A percentile compares a stretch with the other conserved stretches of the same genome.
These are phyloP conservation scores for Medicago arabica DNA, from an alignment of 306 rosid genomes.

Conservation along the genomic window DNA sequence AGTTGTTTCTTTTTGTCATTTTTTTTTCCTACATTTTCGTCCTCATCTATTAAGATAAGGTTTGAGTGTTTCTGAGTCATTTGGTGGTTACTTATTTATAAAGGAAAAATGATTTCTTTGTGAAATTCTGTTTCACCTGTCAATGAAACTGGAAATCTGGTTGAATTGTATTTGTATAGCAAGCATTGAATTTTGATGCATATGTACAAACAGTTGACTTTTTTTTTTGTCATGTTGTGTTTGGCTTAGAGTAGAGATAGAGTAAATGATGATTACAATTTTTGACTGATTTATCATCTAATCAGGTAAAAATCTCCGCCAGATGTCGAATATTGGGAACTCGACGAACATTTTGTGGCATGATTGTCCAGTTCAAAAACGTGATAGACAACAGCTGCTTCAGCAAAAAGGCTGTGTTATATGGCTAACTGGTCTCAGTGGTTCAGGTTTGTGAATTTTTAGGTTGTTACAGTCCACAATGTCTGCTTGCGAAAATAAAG, in stretches of 20 bases:
- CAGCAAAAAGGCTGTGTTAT: conserved; percentile 95
- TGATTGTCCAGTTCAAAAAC: conserved; percentile 72
- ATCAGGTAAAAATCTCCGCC: conserved; percentile 58
- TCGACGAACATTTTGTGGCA: conserved; percentile 92
- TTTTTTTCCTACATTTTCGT: conserved; percentile 6
- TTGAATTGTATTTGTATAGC: conserved; percentile 6
- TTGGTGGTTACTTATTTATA: no score
- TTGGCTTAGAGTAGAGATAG: conserved; percentile 23
- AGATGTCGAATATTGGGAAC: conserved; percentile 66
- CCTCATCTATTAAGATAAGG: conserved; percentile 23
- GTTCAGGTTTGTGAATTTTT: conserved; percentile 80
- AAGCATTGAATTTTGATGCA: conserved; percentile 28
- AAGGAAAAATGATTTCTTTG: no score
- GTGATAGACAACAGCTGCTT: conserved; percentile 77
- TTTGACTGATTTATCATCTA: conserved; percentile 43
- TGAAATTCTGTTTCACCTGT: conserved; percentile 29
- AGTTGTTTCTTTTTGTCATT: conserved; percentile 33
- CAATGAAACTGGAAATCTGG: conserved; percentile 24
- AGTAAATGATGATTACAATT: conserved; percentile 32
- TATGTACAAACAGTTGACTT: conserved; percentile 14
- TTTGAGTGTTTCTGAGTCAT: conserved; percentile 24
- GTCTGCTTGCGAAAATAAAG: conserved; percentile 22
- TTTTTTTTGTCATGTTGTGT: not conserved
- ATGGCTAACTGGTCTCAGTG: conserved; percentile 99
- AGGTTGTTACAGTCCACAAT: not conserved